These are phyloP conservation scores for Tetraselmis striata DNA, from an alignment of 139 green algal genomes.

Conservation along the genomic window DNA sequence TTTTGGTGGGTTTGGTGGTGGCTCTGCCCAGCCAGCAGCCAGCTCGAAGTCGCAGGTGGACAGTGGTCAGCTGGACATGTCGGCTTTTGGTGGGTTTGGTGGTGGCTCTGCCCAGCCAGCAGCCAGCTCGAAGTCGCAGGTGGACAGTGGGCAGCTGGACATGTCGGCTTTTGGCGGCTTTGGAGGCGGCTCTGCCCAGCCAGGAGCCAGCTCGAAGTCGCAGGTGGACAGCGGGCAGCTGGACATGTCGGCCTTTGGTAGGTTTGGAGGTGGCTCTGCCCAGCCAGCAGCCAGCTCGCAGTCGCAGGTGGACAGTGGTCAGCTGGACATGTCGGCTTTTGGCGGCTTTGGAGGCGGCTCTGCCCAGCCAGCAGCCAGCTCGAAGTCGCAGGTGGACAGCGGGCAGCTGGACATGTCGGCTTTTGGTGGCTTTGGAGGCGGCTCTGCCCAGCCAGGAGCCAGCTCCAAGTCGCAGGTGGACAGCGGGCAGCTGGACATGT, in stretches of 20 bases:
- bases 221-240: slow-evolving; percentile 26
- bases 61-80: background rate
- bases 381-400: slow-evolving; percentile 11
- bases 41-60: background rate
- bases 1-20: slow-evolving; percentile 13
- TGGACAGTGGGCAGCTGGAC: slow-evolving; percentile 17
- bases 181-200: background rate
- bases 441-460: no score
- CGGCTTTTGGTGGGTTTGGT: background rate
- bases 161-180: slow-evolving; percentile 21
- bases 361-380: background rate
- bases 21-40: background rate
- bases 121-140: background rate
- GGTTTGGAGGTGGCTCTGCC: no score
- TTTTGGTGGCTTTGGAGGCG: no score
- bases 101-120: background rate
- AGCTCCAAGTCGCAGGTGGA: no score
- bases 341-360: background rate
- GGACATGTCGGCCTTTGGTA: slow-evolving; percentile 46
- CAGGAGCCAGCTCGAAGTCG: no score
- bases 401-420: slow-evolving; percentile 31
- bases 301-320: background rate
- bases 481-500: no score
- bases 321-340: slow-evolving; percentile 16
- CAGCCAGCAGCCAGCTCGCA: no score